These are phyloP conservation scores for Nannochloropsis oceanica DNA, from an alignment of 108 stramenopile genomes.

Conservation along the genomic window DNA sequence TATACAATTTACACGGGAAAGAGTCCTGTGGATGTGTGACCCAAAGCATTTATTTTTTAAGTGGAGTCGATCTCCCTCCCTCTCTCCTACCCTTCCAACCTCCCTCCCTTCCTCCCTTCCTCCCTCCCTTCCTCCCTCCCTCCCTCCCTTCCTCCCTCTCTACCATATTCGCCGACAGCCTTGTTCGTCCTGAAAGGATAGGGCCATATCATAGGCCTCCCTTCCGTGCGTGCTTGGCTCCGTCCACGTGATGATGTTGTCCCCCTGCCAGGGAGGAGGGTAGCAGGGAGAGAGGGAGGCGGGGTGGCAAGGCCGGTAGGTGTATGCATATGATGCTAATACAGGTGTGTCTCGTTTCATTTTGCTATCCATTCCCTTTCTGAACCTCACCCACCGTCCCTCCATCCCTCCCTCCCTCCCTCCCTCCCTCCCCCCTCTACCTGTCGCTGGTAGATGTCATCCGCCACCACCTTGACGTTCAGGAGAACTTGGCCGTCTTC, in stretches of 20 bases:
- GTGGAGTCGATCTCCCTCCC: not conserved
- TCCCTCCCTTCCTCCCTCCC: not conserved
- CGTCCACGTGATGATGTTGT: slow-evolving; percentile 31
- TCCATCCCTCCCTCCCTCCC: not conserved
- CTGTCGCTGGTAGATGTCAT: slow-evolving; percentile 25
- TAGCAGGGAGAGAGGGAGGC: not conserved
- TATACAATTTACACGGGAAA: no score
- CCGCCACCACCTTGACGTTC: slow-evolving; percentile 2
- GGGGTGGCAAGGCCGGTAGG: not conserved
- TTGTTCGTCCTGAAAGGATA: slow-evolving; percentile 10
- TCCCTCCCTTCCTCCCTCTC: not conserved
- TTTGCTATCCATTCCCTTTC: not conserved
- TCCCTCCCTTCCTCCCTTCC: no score
- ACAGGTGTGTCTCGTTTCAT: no score
- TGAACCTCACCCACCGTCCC: no score
- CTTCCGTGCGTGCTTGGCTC: not conserved
- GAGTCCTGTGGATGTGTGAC: no score
- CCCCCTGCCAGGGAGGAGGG: not conserved
- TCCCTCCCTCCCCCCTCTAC: not conserved
- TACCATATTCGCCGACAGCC: not conserved
- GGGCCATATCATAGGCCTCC: slow-evolving; percentile 13
- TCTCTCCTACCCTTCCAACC: not conserved
- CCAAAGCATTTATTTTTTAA: no score
- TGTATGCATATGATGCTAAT: no score
- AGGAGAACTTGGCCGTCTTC: slow-evolving; percentile 19